A percentile compares a stretch with the other conserved stretches of the same genome.
Conservation (phyloP, 169 alveolate species). For the Plasmodium knowlesi region DNA sequence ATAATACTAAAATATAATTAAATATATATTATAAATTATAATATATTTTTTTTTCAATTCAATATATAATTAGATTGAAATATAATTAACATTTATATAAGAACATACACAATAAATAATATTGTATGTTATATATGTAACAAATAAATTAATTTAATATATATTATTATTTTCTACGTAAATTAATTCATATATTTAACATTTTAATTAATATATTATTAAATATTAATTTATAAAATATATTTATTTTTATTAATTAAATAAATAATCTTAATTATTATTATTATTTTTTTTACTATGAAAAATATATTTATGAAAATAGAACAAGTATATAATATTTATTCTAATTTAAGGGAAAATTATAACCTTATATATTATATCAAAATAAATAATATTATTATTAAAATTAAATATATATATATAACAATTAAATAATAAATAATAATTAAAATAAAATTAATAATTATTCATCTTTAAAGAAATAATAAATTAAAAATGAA, state of each 20-base stretch:
- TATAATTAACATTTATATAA: neutral
- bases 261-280: neutral
- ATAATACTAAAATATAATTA: too few relatives aligned
- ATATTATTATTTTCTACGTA: neutral
- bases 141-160: neutral
- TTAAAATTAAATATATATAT: neutral
- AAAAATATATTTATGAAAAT: neutral
- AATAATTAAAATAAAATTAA: neutral
- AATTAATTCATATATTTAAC: neutral
- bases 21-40: too few relatives aligned
- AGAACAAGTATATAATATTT: neutral
- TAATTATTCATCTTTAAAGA: neutral
- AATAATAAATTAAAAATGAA: neutral
- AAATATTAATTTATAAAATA: neutral
- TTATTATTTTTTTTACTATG: neutral
- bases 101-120: neutral
- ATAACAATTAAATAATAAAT: neutral
- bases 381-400: neutral
- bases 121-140: slow-evolving; percentile 1
- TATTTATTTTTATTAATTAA: neutral
- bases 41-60: too few relatives aligned
- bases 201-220: neutral
- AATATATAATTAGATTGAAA: too few relatives aligned
- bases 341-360: neutral
- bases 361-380: neutral